These are phyloP conservation scores for Epichloe amarillans DNA, from an alignment of 2,329 filamentous ascomycete genomes.

Conservation along the genomic window DNA sequence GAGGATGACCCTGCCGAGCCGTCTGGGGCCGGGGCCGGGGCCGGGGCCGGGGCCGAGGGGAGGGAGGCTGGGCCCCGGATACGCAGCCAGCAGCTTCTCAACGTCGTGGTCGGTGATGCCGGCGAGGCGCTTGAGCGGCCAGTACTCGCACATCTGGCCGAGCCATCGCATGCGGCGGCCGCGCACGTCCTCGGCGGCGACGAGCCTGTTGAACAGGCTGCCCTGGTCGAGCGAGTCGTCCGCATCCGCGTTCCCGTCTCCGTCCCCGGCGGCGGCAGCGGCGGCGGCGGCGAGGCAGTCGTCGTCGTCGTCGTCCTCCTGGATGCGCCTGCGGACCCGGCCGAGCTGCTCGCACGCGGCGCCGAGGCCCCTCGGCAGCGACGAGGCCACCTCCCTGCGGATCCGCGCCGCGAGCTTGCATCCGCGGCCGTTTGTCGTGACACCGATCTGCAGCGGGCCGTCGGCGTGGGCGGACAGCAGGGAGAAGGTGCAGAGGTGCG, in stretches of 20 bases:
- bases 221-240: constrained; percentile 61
- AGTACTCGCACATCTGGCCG: constrained; percentile 95
- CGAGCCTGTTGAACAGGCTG: constrained; percentile 71
- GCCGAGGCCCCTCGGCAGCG: constrained; percentile 64
- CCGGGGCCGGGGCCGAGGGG: constrained; percentile 34
- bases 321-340: constrained; percentile 53
- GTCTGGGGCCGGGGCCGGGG: constrained; percentile 45
- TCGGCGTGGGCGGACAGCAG: constrained; percentile 81
- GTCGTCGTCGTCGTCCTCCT: constrained; percentile 50
- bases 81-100: constrained; percentile 60
- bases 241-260: constrained; percentile 21
- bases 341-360: constrained; percentile 66
- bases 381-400: constrained; percentile 72
- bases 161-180: constrained; percentile 84
- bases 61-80: constrained; percentile 31
- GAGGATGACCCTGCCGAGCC: constrained; percentile 62
- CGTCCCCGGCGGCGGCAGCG: background rate
- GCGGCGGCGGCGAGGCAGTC: background rate
- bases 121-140: constrained; percentile 76
- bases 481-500: constrained; percentile 76
- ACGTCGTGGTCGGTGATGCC: constrained; percentile 70
- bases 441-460: constrained; percentile 84
- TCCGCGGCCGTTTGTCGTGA: constrained; percentile 88
- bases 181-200: constrained; percentile 39
- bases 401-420: constrained; percentile 89